phyloP scores from a whole-genome alignment of 495 filamentous ascomycete genomes.

The Hypoxylon cercidicola region DNA sequence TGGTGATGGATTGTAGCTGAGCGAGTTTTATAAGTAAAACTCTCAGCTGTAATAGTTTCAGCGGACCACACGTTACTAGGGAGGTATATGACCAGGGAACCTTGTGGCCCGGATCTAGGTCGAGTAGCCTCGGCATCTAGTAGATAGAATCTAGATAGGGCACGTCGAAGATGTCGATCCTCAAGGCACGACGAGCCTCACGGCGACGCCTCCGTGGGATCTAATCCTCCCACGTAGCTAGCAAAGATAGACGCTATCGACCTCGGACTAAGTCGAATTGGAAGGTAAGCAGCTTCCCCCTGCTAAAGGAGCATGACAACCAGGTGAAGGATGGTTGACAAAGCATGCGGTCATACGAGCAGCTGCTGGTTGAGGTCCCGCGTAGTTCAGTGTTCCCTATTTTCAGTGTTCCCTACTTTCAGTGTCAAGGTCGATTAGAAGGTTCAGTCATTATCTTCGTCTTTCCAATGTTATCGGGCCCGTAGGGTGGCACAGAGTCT shows the following conservation, averaged over 20 bases:
- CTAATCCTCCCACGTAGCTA: constrained; percentile 8
- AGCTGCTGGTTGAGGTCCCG: constrained; percentile 12
- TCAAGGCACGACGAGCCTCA: constrained; percentile 1
- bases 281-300: constrained; percentile 18
- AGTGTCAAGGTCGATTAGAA: constrained; percentile 1
- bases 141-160: neutral
- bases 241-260: constrained; percentile 4
- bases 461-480: neutral
- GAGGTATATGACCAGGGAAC: neutral
- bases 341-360: constrained; percentile 6
- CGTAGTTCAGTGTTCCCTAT: neutral
- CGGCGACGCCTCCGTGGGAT: constrained; percentile 4
- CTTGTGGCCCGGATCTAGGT: constrained; percentile 14
- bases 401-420: neutral
- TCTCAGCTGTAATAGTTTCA: neutral
- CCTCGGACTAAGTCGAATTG: constrained; percentile 7
- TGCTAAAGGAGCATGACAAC: constrained; percentile 18
- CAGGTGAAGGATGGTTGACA: constrained; percentile 2
- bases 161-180: constrained; percentile 3
- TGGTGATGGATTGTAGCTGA: neutral
- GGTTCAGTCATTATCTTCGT: neutral
- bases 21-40: neutral
- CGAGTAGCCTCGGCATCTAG: neutral
- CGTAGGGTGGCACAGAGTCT: neutral
- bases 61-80: neutral